A percentile compares a stretch with the other conserved stretches of the same genome.
Evolutionary conservation across 371 early-diverging fungal genomes (phyloP).

Genomic region (Mucor lusitanicus): DNA sequence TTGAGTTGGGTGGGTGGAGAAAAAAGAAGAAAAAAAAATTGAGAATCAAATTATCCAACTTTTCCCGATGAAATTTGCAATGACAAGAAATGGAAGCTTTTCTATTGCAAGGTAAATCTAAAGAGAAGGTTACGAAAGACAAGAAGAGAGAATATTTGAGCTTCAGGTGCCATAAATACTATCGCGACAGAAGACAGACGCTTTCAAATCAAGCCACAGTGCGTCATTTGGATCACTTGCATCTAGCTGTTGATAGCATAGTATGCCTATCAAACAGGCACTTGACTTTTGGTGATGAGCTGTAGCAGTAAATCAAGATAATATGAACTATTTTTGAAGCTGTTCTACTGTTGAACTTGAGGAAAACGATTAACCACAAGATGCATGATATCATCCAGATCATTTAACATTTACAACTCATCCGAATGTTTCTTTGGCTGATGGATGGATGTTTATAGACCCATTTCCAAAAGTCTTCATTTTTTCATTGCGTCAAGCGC

Average conservation of each 20-base stretch:
- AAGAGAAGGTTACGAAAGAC: background rate
- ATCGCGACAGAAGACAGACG: background rate
- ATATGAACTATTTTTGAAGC: background rate
- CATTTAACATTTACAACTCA: no score
- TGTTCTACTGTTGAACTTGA: background rate
- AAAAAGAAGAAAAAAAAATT: background rate
- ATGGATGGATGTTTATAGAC: no score
- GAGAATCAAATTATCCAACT: background rate
- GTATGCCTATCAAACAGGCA: background rate
- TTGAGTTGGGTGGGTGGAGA: background rate
- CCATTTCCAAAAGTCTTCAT: no score
- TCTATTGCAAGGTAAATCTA: background rate
- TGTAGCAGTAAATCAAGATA: background rate
- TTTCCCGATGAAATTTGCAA: background rate
- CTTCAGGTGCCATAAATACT: background rate
- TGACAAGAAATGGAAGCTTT: no score
- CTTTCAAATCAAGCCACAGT: background rate
- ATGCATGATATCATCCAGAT: background rate
- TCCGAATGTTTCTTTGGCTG: no score
- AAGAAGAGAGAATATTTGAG: background rate
- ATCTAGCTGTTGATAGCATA: background rate
- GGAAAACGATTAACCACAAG: background rate
- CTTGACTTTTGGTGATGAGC: background rate
- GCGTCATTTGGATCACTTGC: background rate
- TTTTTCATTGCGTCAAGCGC: no score